These are phyloP conservation scores for Globisporangium yorkense DNA, from an alignment of 352 stramenopile species.

Conservation along the genomic window DNA sequence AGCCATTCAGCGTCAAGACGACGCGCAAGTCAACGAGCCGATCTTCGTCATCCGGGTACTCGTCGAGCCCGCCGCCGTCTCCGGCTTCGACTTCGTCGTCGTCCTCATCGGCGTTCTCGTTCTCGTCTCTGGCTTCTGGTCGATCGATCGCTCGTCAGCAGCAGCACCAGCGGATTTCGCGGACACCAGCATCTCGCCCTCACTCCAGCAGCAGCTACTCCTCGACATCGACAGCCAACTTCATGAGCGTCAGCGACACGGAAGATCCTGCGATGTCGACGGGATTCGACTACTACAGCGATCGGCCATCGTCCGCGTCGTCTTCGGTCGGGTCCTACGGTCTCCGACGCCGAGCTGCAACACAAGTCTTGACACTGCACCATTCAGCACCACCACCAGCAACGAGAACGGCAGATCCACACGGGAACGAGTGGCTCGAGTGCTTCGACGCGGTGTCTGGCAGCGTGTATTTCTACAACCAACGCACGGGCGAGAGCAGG, in stretches of 20 bases:
- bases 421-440: conserved; percentile 38
- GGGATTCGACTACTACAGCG: conserved; percentile 20
- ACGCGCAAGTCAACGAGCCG: neutral
- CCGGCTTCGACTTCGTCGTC: conserved; percentile 43
- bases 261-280: conserved; percentile 6
- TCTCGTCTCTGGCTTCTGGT: conserved; percentile 9
- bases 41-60: conserved; percentile 11
- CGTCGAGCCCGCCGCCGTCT: conserved; percentile 36
- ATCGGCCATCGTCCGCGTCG: conserved; percentile 18
- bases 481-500: conserved; percentile 60
- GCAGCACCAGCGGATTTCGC: neutral
- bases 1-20: neutral
- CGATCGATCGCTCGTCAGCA: neutral
- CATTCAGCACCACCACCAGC: neutral
- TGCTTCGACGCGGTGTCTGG: conserved; percentile 50
- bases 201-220: conserved; percentile 20
- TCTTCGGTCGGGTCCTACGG: conserved; percentile 11
- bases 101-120: conserved; percentile 30
- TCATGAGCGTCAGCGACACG: conserved; percentile 23
- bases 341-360: conserved; percentile 19
- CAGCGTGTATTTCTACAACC: conserved; percentile 70
- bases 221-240: conserved; percentile 23
- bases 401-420: too few species aligned
- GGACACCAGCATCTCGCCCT: neutral
- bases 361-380: conserved; percentile 8